Evolutionary conservation across 2,329 filamentous ascomycete genomes (phyloP), one percentile per base, ranked within the genome.

Genomic region (Claviceps maximensis): DNA sequence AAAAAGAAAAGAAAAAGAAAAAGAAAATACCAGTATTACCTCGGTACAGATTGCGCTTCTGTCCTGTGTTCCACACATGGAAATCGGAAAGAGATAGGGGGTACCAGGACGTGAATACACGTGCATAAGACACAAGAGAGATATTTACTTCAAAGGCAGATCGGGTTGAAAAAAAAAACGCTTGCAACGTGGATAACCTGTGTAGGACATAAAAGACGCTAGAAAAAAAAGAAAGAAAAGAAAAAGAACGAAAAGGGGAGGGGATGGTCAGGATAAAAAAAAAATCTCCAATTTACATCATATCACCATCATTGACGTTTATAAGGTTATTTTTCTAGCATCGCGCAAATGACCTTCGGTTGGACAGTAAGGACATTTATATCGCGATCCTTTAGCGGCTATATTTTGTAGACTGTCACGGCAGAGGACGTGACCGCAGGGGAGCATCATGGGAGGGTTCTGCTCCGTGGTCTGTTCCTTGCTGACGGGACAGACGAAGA

Each of bases 311-410:
- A 17, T 7, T 29, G 9, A 27, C 17, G 8, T n/a, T 55, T 55
- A 89, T 47, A 89, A 67, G 50, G 82, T 81, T 46, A 93, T 84
- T 65, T 84, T 82, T 60, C 74, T 78, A 7, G 89, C 88, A 52
- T 96, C 89, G 58, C 80, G 82, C 1, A 86, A 74, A 58, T 84
- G 76, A 47, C 88, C 89, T 69, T 97, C 91, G 31, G 73, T 82
- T 0, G 93, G 93, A 64, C 93, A 98, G 65, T 98, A 98, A 0
- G 93, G 93, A 63, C 93, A 98, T 68, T 98, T 98, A 75, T 94
- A 94, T 55, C 85, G 75, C 44, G 74, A 78, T 0, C 85, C 84
- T 69, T 94, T 95, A 52, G 83, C 83, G 53, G 83, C 83, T 44
- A 97, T 75, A 63, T 83, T 83, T 55, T 86, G 80, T 50, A 98